phyloP scores from a whole-genome alignment of 1,139 yeast genomes.

The Hyphopichia wangnamkhiaoensis region DNA sequence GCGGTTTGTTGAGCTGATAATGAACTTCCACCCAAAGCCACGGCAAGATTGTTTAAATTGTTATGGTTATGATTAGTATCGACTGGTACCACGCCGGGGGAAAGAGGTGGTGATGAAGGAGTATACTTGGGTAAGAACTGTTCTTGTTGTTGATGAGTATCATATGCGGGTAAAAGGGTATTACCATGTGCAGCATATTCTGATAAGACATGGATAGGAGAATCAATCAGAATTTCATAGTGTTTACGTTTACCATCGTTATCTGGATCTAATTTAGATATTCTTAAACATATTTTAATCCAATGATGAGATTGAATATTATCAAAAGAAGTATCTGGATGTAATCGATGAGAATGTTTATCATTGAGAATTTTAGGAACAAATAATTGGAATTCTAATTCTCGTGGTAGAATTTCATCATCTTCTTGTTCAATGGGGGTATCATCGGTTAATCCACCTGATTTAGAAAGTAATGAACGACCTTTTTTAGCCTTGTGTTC shows the following conservation, averaged over 20 bases:
- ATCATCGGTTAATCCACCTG: constrained; percentile 18
- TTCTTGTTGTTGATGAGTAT: constrained; percentile 15
- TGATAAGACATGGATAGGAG: constrained; percentile 79
- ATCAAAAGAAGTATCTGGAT: constrained; percentile 79
- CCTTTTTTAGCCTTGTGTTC: constrained; percentile 75
- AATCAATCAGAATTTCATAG: constrained; percentile 88
- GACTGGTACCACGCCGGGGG: constrained; percentile 57
- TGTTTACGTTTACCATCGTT: constrained; percentile 70
- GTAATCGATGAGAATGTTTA: constrained; percentile 47
- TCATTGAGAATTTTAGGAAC: constrained; percentile 67
- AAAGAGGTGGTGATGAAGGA: constrained; percentile 37
- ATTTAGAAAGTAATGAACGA: constrained; percentile 34
- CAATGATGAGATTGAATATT: constrained; percentile 89
- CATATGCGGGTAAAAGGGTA: constrained; percentile 63
- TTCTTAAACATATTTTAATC: constrained; percentile 82
- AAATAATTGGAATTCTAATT: constrained; percentile 79
- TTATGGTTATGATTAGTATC: constrained; percentile 24
- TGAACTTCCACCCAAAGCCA: too few species aligned
- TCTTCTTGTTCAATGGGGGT: constrained; percentile 36
- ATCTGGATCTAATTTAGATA: constrained; percentile 63
- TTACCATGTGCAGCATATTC: constrained; percentile 70
- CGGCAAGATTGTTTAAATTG: too few species aligned
- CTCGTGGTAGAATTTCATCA: constrained; percentile 54
- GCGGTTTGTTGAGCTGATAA: background rate
- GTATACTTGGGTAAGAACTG: constrained; percentile 22